Percentiles rank a stretch among this genome's conserved stretches.
phyloP scores from a whole-genome alignment of 73 alveolate species.

The Symbiodinium natans region DNA sequence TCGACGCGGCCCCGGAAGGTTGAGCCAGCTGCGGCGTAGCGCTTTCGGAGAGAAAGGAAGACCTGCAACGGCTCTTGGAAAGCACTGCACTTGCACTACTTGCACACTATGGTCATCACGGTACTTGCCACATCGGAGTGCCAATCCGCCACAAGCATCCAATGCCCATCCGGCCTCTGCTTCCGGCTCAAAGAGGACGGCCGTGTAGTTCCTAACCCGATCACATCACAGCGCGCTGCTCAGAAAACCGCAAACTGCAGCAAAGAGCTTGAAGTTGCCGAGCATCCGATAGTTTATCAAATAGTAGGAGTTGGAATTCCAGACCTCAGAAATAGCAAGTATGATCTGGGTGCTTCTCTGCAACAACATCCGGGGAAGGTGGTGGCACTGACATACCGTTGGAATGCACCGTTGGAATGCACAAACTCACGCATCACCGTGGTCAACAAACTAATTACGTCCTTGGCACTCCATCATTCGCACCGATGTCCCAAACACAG shows the following conservation, averaged over 20 bases:
- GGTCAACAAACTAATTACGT: background rate
- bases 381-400: too few species aligned
- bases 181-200: slow-evolving; percentile 20
- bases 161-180: slow-evolving; percentile 25
- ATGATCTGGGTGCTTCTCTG: too few species aligned
- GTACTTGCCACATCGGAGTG: too few species aligned
- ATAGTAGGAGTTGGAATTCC: slow-evolving; percentile 39
- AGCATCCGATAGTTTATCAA: slow-evolving; percentile 8
- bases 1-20: slow-evolving; percentile 9
- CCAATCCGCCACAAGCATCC: too few species aligned
- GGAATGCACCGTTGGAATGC: too few species aligned
- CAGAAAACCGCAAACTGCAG: background rate
- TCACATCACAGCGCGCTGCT: background rate
- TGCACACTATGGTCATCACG: too few species aligned
- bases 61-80: background rate
- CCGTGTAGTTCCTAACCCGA: slow-evolving; percentile 1
- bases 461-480: slow-evolving; percentile 27
- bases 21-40: slow-evolving; percentile 5
- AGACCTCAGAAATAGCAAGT: too few species aligned
- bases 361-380: too few species aligned
- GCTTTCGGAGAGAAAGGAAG: slow-evolving; percentile 18
- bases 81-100: too few species aligned
- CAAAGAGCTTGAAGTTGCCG: background rate
- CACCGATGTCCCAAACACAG: slow-evolving; percentile 47
- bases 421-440: too few species aligned